Evolutionary conservation across 805 yeast species (phyloP), one percentile per base, ranked within the genome.

Genomic region (Wickerhamiella qilinensis): DNA sequence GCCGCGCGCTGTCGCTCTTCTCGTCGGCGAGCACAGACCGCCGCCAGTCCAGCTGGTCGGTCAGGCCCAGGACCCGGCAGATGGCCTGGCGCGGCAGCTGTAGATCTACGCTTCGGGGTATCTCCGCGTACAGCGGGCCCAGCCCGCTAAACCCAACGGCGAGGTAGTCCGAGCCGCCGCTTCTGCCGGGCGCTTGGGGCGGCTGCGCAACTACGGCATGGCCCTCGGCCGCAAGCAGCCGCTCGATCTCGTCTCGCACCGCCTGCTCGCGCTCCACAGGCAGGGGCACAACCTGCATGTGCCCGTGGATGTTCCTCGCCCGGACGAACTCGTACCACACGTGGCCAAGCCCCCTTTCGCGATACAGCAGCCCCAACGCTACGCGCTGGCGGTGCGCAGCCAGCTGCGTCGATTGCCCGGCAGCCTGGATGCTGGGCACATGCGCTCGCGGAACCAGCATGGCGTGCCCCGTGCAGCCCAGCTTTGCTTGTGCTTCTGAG

Each of bases 261-360:
- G 11, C 14, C 11, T 22, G 35, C 17, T 18, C 25, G 4, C 4
- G 19, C 12, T 14, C 18, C 2, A 3, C 12, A 8, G 34, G 38
- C 4, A 36, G 30, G 9, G 38, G 38, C 15, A 36, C 38, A 5
- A 36, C 20, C 24, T 36, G 38, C 15, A 24, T 36, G 35, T 36
- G 38, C 18, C 38, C 38, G 14, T 36, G 38, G 20, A 36, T 30
- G 9, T 34, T 36, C 2, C 21, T 14, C 12, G 12, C n/a, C 8
- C 38, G 20, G 4, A 30, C 38, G 30, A 30, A 36, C 24, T 36
- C 38, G n/a, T 18, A 36, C 14, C 16, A 14, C 11, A 36, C 20
- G 7, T 32, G 14, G 3, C 4, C 35, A 16, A 36, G 30, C 14
- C 30, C 35, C 16, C 17, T 12, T 15, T 30, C 30, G 16, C 17